Evolutionary conservation across 257 asterid species (phyloP).

Genomic region (Nicotiana knightiana): DNA sequence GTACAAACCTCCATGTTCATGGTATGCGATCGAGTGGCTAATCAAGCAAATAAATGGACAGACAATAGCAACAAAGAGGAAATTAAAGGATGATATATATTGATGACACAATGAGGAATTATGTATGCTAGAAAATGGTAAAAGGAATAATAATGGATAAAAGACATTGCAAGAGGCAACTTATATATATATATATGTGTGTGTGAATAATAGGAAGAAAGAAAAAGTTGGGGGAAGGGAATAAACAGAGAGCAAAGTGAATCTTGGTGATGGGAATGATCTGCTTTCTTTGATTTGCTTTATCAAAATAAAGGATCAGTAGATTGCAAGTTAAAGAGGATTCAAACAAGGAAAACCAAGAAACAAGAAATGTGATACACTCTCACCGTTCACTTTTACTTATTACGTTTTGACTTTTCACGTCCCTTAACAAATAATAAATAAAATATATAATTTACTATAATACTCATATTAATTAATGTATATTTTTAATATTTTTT

Average conservation of each 20-base stretch:
- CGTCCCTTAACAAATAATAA: too few species aligned
- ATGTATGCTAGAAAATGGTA: not conserved
- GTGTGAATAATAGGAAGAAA: not conserved
- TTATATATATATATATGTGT: not conserved
- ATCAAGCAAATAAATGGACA: not conserved
- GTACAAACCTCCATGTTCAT: conserved; percentile 11
- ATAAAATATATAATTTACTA: too few species aligned
- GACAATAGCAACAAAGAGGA: not conserved
- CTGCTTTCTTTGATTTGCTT: conserved; percentile 27
- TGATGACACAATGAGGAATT: not conserved
- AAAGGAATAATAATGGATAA: not conserved
- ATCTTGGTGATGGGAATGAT: conserved; percentile 23
- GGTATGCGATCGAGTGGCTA: too few species aligned
- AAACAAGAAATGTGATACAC: not conserved
- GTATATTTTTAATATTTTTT: too few species aligned
- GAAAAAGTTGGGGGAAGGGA: not conserved
- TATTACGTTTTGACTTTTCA: too few species aligned
- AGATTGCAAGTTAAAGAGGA: not conserved
- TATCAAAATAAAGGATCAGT: conserved; percentile 14
- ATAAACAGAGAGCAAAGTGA: conserved; percentile 22
- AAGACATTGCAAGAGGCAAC: not conserved
- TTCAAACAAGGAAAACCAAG: not conserved
- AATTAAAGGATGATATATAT: not conserved
- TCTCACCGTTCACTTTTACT: too few species aligned
- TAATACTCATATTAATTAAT: too few species aligned